A percentile compares a stretch with the other conserved stretches of the same genome.
These are phyloP conservation scores for Calonectria ilicicola DNA, from an alignment of 2,329 filamentous ascomycete genomes.

Conservation along the genomic window DNA sequence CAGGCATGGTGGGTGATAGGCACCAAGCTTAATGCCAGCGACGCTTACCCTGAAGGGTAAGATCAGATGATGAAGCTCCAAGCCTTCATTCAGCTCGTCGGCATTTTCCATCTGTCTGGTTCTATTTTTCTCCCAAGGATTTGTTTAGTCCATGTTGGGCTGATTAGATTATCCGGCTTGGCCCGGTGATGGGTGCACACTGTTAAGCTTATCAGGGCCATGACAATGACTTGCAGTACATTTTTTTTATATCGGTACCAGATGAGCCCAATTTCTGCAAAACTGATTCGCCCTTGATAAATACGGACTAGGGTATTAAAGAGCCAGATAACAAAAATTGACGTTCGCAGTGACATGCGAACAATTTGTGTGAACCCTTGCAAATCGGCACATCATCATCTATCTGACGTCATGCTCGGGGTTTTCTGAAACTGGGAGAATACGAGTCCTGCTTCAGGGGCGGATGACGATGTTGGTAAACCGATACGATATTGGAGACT, in stretches of 20 bases:
- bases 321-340: neutral
- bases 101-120: neutral
- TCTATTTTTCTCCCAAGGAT: neutral
- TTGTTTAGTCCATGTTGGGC: neutral
- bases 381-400: conserved; percentile 4
- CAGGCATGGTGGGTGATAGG: neutral
- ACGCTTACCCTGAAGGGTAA: neutral
- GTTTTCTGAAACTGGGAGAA: neutral
- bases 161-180: neutral
- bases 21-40: neutral
- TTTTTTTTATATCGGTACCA: neutral
- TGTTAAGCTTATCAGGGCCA: neutral
- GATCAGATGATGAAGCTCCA: too few relatives aligned
- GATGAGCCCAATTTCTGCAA: neutral
- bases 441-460: neutral
- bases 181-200: neutral
- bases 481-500: neutral
- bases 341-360: neutral
- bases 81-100: neutral
- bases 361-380: conserved; percentile 1
- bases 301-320: neutral
- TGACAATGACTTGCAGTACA: neutral
- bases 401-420: neutral
- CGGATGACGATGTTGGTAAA: neutral
- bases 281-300: neutral